A percentile compares a stretch with the other conserved stretches of the same genome.
phyloP scores from a whole-genome alignment of 2,329 filamentous ascomycete species.

The Cladophialophora exuberans region DNA sequence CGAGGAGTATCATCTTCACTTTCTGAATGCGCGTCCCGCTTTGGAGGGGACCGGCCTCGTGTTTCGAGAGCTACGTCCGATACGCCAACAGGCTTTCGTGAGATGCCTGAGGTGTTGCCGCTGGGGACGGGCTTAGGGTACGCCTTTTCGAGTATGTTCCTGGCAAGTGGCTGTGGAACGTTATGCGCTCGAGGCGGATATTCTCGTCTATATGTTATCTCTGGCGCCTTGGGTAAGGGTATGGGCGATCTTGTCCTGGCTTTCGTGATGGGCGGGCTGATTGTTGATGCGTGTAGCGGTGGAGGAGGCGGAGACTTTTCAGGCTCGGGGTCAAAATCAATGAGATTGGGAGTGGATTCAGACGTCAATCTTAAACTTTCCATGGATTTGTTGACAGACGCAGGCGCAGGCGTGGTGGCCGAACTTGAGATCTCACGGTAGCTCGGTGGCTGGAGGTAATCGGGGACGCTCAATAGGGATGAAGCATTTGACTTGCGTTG shows the following conservation, averaged over 20 bases:
- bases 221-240: slow-evolving; percentile 27
- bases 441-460: slow-evolving; percentile 9
- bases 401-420: slow-evolving; percentile 1
- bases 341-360: slow-evolving; percentile 22
- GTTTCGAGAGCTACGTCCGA: slow-evolving; percentile 18
- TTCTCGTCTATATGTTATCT: slow-evolving; percentile 54
- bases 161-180: slow-evolving; percentile 26
- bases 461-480: slow-evolving; percentile 14
- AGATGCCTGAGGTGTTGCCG: slow-evolving; percentile 24
- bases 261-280: slow-evolving; percentile 11
- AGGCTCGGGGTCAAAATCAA: slow-evolving; percentile 27
- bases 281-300: slow-evolving; percentile 16
- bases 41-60: slow-evolving; percentile 22
- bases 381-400: slow-evolving; percentile 24
- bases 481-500: slow-evolving; percentile 23
- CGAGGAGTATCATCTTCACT: slow-evolving; percentile 40
- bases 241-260: slow-evolving; percentile 25
- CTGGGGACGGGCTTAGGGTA: slow-evolving; percentile 21
- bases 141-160: slow-evolving; percentile 28
- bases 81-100: slow-evolving; percentile 41
- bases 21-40: slow-evolving; percentile 36
- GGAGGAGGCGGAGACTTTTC: slow-evolving; percentile 26
- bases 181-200: slow-evolving; percentile 47
- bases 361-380: slow-evolving; percentile 24
- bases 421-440: slow-evolving; percentile 20